A percentile compares a stretch with the other conserved stretches of the same genome.
Conservation (phyloP, 2,329 filamentous ascomycete genomes). For the Teratosphaeria viscida region DNA sequence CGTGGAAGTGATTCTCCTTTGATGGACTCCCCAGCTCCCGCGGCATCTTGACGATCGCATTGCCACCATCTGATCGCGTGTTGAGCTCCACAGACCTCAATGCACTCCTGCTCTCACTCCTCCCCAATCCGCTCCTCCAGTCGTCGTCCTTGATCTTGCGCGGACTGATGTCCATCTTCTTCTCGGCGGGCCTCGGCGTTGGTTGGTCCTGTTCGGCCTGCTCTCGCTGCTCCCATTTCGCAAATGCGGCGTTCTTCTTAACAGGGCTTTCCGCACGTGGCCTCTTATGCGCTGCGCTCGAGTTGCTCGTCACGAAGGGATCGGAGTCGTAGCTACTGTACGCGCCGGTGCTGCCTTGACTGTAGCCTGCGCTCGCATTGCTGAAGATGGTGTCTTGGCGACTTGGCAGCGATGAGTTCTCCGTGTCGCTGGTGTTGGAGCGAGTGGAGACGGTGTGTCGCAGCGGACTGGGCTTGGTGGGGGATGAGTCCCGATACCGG, state of each 20-base stretch:
- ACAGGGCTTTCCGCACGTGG: constrained; percentile 26
- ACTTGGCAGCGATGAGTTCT: constrained; percentile 17
- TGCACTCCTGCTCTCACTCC: constrained; percentile 19
- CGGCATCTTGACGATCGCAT: neutral
- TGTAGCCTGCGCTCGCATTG: constrained; percentile 20
- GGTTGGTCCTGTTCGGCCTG: constrained; percentile 13
- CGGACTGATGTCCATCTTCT: constrained; percentile 22
- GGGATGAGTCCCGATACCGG: constrained; percentile 22
- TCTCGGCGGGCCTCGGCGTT: constrained; percentile 11
- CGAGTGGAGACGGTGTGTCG: constrained; percentile 25
- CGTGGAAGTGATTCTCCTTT: constrained; percentile 16
- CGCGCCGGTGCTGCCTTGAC: constrained; percentile 7
- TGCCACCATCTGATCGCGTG: constrained; percentile 11
- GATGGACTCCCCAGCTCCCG: constrained; percentile 10
- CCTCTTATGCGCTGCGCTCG: constrained; percentile 14
- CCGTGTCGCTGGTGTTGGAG: constrained; percentile 24
- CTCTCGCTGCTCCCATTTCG: constrained; percentile 20
- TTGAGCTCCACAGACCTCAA: constrained; percentile 22
- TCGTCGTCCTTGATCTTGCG: constrained; percentile 24
- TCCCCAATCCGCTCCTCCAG: constrained; percentile 20
- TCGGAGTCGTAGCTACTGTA: constrained; percentile 20
- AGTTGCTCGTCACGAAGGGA: constrained; percentile 20
- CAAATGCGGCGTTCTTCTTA: constrained; percentile 24
- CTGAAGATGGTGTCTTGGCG: constrained; percentile 20
- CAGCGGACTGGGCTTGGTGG: constrained; percentile 24